Base-by-base conservation (phyloP, 306 rosid genomes). In the Medicago lupulina region DNA sequence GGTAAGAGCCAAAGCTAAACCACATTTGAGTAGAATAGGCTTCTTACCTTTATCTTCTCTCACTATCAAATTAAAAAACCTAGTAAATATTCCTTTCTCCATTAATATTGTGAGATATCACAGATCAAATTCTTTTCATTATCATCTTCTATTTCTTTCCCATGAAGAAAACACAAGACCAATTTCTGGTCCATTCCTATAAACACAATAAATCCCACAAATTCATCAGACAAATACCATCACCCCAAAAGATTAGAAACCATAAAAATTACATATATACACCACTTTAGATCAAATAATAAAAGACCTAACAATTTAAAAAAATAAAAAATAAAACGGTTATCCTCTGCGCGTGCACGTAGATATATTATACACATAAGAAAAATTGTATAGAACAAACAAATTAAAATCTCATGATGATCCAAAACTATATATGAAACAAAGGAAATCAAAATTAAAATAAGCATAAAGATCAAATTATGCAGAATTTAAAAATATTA, bases 1-100 rank as follows among this genome's bases (percentile, higher is more conserved):
- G 14, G 97, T 87, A 64, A 95, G 65, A 67, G 90, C 96, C 61
- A 95, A 82, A 79, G 88, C 96, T 81, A 92, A 79, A 44, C 98
- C 97, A 73, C 90, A 71, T 84, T 86, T 90, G 76, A 92, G 57
- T 4, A 92, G 40, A 60, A 89, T 31, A 57, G 97, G 93, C 82
- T 84, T 90, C 70, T 87, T 72, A 31, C 85, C 81, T 71, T 46
- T 75, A 78, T 76, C 83, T 51, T 85, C 92, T 86, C 64, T 86
- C 76, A 16, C 76, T 57, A 51, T 50, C 55, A 39, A 28, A n/a
- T 28, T 58, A 25, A 25, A 61, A 67, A 86, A 38, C 38, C 60
- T 78, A 72, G 31, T 57, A 73, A 16, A 9, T 63, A 49, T 7
- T 54, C 50, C 75, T 60, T 78, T 64, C 80, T 54, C 66, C 78